Base-by-base conservation (phyloP, 75 land plant genomes). In the Selaginella moellendorffii region DNA sequence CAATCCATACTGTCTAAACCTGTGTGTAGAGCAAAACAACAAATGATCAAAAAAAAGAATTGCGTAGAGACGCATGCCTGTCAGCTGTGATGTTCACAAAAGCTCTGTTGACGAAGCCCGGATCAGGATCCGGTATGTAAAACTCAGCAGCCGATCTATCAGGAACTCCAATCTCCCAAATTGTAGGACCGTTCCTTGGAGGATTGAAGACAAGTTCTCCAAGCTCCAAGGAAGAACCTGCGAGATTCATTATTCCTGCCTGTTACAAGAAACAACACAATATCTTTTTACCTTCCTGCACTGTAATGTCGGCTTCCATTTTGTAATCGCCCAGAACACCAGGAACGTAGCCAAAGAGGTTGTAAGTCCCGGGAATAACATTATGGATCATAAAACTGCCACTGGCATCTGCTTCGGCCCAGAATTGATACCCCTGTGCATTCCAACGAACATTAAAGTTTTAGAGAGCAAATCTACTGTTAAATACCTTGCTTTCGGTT, bases 361-460 rank as follows among this genome's bases (percentile, higher is more conserved):
- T 80, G 25, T 88, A 88, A 27, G 71, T 42, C 5, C 93, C 89
- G 29, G 73, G 27, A 17, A 79, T 73, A 1, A 88, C 54, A 56
- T 67, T 54, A 10, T 56, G 51, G 12, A 88, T 88, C 30, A 21
- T 65, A 70, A 88, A 88, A 51, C 18, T 17, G 12, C 93, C 93
- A 53, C 77, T 27, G 18, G 18, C 26, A 65, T 82, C 79, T 5
- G 80, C 62, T 68, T 36, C 67, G 1, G 78, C 74, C 93, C 93
- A 88, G 54, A 88, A 88, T 63, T 88, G 93, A 61, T 88, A 88
- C n/a, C 83, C 86, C 93, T 88, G 24, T 46, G 25, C 62, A 9
- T 26, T 2, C 10, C 2, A 5, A 8, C 9, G 24, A 2, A 63
- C 17, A 63, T 18, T 22, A 2, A 62, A 18, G 8, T 2, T 5